Evolutionary conservation across 208 protist species (phyloP).

Genomic region (Leishmania lainsoni): DNA sequence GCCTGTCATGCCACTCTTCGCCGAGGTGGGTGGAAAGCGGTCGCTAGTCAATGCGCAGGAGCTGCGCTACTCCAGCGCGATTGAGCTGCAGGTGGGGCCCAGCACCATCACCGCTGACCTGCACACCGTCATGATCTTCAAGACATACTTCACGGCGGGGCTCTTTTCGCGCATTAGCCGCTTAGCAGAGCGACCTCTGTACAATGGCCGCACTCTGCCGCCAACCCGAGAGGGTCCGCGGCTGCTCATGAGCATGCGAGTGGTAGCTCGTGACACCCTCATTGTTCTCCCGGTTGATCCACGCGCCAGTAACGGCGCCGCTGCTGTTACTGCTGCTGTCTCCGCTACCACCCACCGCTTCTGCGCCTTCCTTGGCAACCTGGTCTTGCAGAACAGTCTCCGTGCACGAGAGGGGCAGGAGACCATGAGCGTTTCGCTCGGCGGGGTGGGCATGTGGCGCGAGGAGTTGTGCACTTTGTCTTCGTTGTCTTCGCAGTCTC

Average conservation of each 20-base stretch:
- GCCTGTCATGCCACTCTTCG: slow-evolving; percentile 83
- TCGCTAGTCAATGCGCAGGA: slow-evolving; percentile 67
- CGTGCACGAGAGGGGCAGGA: slow-evolving; percentile 55
- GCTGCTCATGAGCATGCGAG: slow-evolving; percentile 75
- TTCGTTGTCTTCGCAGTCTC: neutral
- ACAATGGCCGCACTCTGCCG: slow-evolving; percentile 64
- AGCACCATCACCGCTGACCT: slow-evolving; percentile 74
- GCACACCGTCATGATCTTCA: slow-evolving; percentile 72
- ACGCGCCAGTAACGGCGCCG: slow-evolving; percentile 14
- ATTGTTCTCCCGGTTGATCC: slow-evolving; percentile 77
- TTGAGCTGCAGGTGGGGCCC: slow-evolving; percentile 67
- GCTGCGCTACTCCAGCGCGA: slow-evolving; percentile 74
- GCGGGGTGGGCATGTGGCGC: slow-evolving; percentile 60
- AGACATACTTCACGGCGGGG: slow-evolving; percentile 71
- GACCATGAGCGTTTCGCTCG: slow-evolving; percentile 68
- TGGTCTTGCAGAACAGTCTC: slow-evolving; percentile 73
- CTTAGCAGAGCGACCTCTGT: slow-evolving; percentile 65
- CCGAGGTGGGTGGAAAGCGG: slow-evolving; percentile 48
- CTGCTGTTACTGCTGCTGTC: neutral
- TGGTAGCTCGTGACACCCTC: slow-evolving; percentile 59
- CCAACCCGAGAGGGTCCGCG: slow-evolving; percentile 46
- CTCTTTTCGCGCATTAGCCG: slow-evolving; percentile 61
- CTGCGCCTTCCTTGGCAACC: slow-evolving; percentile 51
- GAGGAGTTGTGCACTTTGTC: slow-evolving; percentile 4
- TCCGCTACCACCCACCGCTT: slow-evolving; percentile 35